Evolutionary conservation across 768 basidiomycete genomes (phyloP), one percentile per base, ranked within the genome.

Genomic region (Royoungia palumana): DNA sequence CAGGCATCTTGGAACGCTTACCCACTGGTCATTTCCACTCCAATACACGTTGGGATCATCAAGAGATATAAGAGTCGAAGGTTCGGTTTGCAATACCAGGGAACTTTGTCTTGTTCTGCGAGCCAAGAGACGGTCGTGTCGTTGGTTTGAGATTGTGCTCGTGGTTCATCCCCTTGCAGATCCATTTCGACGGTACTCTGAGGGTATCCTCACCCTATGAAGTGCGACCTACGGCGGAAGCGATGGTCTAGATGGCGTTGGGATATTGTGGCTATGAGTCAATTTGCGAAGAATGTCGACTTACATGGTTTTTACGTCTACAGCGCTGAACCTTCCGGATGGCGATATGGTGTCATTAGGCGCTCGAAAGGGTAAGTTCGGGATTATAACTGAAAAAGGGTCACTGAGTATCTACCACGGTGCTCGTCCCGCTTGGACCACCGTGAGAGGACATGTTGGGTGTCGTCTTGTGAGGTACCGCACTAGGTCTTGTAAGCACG

Each of bases 31-130:
- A 53, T 47, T 35, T 57, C 56, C 37, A 61, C 56, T n/a, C 50
- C 51, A 3, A 64, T 41, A 40, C 59, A 60, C 7, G 55, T 36
- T 13, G 81, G 82, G 51, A 83, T 67, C 62, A 83, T 71, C 41
- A 83, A 40, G 21, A 84, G 49, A 62, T 84, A 84, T 36, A 83
- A 54, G 20, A 71, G 30, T 19, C 81, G 68, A 50, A 85, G 65
- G 53, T 84, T 84, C 2, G 71, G 80, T 55, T 84, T 85, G 53
- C 58, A 61, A 62, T 83, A 83, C 83, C 83, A 85, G 35, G 81
- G 78, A 6, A 70, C 72, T 34, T 67, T 69, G 61, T 85, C 82
- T 45, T 75, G 68, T 14, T 56, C n/a, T 13, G 44, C 56, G 17
- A 62, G 59, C 19, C 25, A 49, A 28, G 60, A 62, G 37, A 64